phyloP scores from a whole-genome alignment of 169 alveolate genomes.

The Cryptosporidium tyzzeri region DNA sequence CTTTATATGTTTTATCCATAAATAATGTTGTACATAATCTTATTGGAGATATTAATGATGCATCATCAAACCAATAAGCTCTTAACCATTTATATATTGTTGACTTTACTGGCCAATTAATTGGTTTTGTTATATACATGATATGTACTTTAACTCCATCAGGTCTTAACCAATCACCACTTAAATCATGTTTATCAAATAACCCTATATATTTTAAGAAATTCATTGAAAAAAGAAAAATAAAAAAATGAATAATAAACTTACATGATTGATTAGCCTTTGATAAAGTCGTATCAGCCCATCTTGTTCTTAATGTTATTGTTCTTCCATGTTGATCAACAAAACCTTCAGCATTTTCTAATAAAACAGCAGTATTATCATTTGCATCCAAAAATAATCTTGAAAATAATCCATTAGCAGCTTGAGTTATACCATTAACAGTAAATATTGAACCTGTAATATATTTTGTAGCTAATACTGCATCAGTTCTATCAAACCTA shows the following conservation, averaged over 20 bases:
- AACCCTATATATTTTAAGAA: constrained; percentile 21
- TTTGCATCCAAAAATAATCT: constrained; percentile 78
- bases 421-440: constrained; percentile 77
- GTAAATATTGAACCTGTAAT: constrained; percentile 79
- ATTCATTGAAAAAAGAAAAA: background rate
- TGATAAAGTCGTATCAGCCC: constrained; percentile 74
- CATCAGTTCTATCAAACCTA: constrained; percentile 80
- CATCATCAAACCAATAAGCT: constrained; percentile 82
- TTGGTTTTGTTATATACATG: constrained; percentile 50
- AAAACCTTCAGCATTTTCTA: constrained; percentile 82
- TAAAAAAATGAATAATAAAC: constrained; percentile 16
- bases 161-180: constrained; percentile 81
- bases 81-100: constrained; percentile 74
- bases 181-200: constrained; percentile 76
- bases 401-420: constrained; percentile 77
- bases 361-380: constrained; percentile 78
- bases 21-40: constrained; percentile 78
- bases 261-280: constrained; percentile 71
- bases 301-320: constrained; percentile 78
- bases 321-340: constrained; percentile 80
- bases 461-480: constrained; percentile 78
- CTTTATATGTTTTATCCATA: constrained; percentile 79
- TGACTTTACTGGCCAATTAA: constrained; percentile 76
- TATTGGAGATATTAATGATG: constrained; percentile 77
- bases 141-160: constrained; percentile 79